These are phyloP conservation scores for Lagenidium giganteum DNA, from an alignment of 352 stramenopile species.

Conservation along the genomic window DNA sequence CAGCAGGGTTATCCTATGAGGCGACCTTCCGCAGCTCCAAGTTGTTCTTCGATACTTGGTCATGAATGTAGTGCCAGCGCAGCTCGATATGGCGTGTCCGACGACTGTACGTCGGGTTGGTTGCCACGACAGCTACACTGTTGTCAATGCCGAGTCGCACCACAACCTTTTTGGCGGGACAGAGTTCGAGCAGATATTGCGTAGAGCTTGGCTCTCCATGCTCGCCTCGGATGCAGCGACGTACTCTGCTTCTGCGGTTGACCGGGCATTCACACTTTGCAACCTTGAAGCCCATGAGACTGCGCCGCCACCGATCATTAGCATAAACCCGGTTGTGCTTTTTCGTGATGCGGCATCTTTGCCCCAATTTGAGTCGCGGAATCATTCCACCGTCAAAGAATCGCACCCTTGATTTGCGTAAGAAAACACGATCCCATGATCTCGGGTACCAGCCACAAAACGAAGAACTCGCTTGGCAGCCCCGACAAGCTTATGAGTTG, in stretches of 20 bases:
- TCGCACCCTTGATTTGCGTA: neutral
- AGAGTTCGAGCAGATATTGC: slow-evolving; percentile 5
- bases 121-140: slow-evolving; percentile 1
- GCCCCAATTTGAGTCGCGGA: too few species aligned
- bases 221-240: slow-evolving; percentile 9
- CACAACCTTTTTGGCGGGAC: neutral
- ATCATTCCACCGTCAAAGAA: slow-evolving; percentile 10
- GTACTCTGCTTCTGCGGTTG: slow-evolving; percentile 9
- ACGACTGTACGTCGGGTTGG: slow-evolving; percentile 8
- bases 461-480: slow-evolving; percentile 5
- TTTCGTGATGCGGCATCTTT: slow-evolving; percentile 1
- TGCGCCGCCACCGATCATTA: slow-evolving; percentile 3
- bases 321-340: slow-evolving; percentile 5
- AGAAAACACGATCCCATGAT: slow-evolving; percentile 1
- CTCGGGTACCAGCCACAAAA: slow-evolving; percentile 1
- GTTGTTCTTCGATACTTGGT: neutral
- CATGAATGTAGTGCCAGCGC: slow-evolving; percentile 7
- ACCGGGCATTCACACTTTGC: slow-evolving; percentile 2
- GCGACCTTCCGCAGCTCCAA: slow-evolving; percentile 1
- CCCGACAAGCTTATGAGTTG: slow-evolving; percentile 9
- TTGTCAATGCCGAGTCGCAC: slow-evolving; percentile 7
- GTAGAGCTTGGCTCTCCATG: slow-evolving; percentile 2
- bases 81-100: slow-evolving; percentile 9
- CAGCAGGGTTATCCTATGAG: slow-evolving; percentile 2
- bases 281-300: slow-evolving; percentile 3